Base-by-base conservation (phyloP, 2,329 filamentous ascomycete genomes). In the Monilinia fructigena region DNA sequence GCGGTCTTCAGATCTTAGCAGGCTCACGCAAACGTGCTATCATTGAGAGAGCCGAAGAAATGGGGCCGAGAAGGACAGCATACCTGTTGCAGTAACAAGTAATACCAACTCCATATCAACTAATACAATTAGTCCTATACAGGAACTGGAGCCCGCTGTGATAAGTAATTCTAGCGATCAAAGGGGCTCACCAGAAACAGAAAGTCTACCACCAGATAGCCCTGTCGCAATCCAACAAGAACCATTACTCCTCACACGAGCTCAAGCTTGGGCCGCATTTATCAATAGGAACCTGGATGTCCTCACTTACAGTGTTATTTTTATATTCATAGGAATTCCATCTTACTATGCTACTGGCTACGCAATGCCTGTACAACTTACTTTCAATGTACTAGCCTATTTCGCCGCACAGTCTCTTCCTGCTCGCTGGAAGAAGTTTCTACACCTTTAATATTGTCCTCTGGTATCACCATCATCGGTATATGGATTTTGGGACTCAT, bases 371-470 rank as follows among this genome's bases (percentile, higher is more conserved):
- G 70, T 75, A 1, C 79, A 81, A 65, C 72, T 81, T n/a, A 73
- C 76, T 8, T 73, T 86, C 70, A 85, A 81, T 66, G 71, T 85
- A 8, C 78, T 88, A 3, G 75, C 80, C 55, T 88, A 84, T 76
- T 80, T 83, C 64, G 74, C 76, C 7, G 82, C 84, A 20, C 74
- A 82, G 60, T 77, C 80, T 0, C 74, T 87, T 12, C 82, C 85
- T 0, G 73, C 78, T 0, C 74, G 70, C 2, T 86, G 82, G 79
- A 77, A 78, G 26, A 80, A 81, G 53, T 82, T 84, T 70, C 77
- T 87, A 3, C 85, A 88, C 72, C 85, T 0, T 84, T 87, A 1
- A 77, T 87, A 4, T 80, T 85, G 10, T 83, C 83, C 0, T 83
- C 85, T 0, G 78, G 82, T 14, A 71, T 83, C 68, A 84, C 83